Percentiles rank a stretch among this genome's conserved stretches.
phyloP scores from a whole-genome alignment of 2,329 filamentous ascomycete species.

The Beauveria sp. region DNA sequence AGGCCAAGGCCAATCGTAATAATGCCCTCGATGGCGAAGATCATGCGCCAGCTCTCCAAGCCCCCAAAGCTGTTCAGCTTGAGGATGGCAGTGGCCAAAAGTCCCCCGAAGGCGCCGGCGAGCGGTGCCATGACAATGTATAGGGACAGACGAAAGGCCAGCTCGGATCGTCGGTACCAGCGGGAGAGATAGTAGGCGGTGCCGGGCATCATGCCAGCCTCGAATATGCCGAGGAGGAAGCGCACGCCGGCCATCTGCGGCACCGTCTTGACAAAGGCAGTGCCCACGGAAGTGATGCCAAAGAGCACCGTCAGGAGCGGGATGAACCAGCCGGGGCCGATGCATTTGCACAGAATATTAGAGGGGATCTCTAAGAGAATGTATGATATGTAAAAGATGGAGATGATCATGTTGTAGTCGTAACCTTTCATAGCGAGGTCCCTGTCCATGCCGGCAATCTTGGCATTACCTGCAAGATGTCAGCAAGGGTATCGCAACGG shows the following conservation, averaged over 20 bases:
- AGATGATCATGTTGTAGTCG: conserved; percentile 63
- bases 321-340: conserved; percentile 67
- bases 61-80: conserved; percentile 50
- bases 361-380: conserved; percentile 65
- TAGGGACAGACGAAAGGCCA: conserved; percentile 58
- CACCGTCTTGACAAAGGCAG: conserved; percentile 54
- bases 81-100: conserved; percentile 58
- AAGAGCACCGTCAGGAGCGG: conserved; percentile 55
- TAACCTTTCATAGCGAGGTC: conserved; percentile 53
- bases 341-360: conserved; percentile 61
- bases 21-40: conserved; percentile 63
- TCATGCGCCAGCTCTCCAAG: conserved; percentile 57
- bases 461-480: conserved; percentile 52
- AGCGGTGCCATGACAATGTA: conserved; percentile 66
- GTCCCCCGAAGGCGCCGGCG: conserved; percentile 63
- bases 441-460: conserved; percentile 54
- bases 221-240: conserved; percentile 61
- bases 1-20: conserved; percentile 46
- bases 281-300: conserved; percentile 55
- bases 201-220: conserved; percentile 66
- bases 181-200: conserved; percentile 66
- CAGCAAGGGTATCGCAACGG: background rate
- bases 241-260: conserved; percentile 49
- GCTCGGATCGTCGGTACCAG: conserved; percentile 63
- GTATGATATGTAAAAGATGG: conserved; percentile 65